Conservation (phyloP, 345 rosid species). For the Hypericum androsaemum region DNA sequence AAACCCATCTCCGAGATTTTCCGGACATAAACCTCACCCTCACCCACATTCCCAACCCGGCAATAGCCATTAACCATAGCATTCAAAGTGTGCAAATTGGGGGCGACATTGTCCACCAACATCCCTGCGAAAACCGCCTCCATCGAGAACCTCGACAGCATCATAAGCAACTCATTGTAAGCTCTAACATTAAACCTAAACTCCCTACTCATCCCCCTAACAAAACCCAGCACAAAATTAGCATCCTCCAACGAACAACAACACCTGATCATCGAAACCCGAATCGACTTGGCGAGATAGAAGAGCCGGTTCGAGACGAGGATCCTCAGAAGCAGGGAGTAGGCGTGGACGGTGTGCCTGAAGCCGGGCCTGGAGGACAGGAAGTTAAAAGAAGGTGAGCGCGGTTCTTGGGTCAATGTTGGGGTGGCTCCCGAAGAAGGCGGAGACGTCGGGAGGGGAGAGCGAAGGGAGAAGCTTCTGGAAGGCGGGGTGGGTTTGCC, state of each 20-base stretch:
- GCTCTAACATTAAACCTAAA: conserved; percentile 42
- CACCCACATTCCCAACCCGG: conserved; percentile 49
- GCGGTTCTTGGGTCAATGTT: conserved; percentile 39
- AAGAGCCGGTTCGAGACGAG: conserved; percentile 25
- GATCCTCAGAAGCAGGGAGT: conserved; percentile 37
- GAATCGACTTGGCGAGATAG: conserved; percentile 34
- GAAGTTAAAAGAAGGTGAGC: conserved; percentile 45
- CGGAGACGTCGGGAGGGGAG: conserved; percentile 40
- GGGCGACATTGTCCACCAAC: conserved; percentile 38
- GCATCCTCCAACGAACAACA: conserved; percentile 38
- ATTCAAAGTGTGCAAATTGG: conserved; percentile 50
- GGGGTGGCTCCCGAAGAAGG: conserved; percentile 29
- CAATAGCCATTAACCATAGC: conserved; percentile 70
- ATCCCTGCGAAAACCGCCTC: conserved; percentile 38
- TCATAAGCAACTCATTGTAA: conserved; percentile 52
- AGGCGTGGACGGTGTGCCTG: conserved; percentile 41
- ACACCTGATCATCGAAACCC: conserved; percentile 39
- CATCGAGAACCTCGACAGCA: conserved; percentile 44
- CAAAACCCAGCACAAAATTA: conserved; percentile 25
- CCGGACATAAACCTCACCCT: conserved; percentile 44
- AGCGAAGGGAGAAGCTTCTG: conserved; percentile 28
- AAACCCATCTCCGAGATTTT: conserved; percentile 54
- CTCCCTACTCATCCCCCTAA: conserved; percentile 33
- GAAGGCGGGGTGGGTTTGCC: conserved; percentile 45
- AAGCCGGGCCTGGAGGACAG: conserved; percentile 35